phyloP scores from a whole-genome alignment of 2,329 filamentous ascomycete species.

The Fusarium sp. region DNA sequence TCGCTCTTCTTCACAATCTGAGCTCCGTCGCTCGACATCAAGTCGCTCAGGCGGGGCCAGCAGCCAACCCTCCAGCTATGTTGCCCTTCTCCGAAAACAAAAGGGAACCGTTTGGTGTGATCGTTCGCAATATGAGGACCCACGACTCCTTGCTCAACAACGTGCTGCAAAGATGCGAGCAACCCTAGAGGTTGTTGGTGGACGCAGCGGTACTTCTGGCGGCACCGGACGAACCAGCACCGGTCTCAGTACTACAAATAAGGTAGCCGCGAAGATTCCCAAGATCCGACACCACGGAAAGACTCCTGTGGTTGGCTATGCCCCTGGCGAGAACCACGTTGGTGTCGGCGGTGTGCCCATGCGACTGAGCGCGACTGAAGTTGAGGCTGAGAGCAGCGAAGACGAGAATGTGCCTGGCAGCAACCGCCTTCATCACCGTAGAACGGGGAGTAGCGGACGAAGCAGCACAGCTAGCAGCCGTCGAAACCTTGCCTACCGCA shows the following conservation, averaged over 20 bases:
- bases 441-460: conserved; percentile 81
- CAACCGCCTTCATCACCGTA: conserved; percentile 72
- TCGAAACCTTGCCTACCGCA: conserved; percentile 63
- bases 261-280: conserved; percentile 87
- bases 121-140: conserved; percentile 91
- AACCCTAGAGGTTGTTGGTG: conserved; percentile 82
- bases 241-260: conserved; percentile 70
- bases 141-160: conserved; percentile 84
- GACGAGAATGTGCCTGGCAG: conserved; percentile 71
- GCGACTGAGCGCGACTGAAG: conserved; percentile 93
- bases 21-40: conserved; percentile 82
- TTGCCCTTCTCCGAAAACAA: conserved; percentile 94
- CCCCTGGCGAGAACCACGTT: conserved; percentile 80
- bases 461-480: conserved; percentile 73
- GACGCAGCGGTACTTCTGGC: conserved; percentile 57
- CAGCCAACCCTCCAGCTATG: conserved; percentile 80
- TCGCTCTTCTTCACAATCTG: conserved; percentile 67
- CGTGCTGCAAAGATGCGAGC: conserved; percentile 89
- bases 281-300: conserved; percentile 93
- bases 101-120: conserved; percentile 99
- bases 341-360: conserved; percentile 86
- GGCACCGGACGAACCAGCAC: conserved; percentile 68
- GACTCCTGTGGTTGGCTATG: conserved; percentile 82
- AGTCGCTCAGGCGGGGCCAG: conserved; percentile 75
- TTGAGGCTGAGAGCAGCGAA: conserved; percentile 88